Evolutionary conservation across 2,329 filamentous ascomycete species (phyloP).

Genomic region (Diaporthe vaccinii): DNA sequence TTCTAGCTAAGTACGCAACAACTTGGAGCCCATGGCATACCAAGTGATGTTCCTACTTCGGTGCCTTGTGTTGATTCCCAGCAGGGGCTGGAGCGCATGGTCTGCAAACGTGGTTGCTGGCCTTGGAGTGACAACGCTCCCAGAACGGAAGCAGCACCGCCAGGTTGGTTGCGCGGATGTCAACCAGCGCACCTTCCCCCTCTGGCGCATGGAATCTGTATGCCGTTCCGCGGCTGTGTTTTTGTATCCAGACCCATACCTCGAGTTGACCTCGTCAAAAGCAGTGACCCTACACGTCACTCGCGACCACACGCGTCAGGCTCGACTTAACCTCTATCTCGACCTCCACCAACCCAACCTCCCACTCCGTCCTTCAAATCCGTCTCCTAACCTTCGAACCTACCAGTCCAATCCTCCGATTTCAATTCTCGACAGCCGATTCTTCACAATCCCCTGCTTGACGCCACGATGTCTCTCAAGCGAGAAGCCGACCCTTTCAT

Average conservation of each 20-base stretch:
- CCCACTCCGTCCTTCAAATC: not conserved
- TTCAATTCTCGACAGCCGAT: not conserved
- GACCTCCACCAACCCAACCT: not conserved
- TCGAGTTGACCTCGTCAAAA: not conserved
- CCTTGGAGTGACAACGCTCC: not conserved
- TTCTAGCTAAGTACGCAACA: not conserved
- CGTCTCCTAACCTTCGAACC: not conserved
- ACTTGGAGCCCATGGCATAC: not conserved
- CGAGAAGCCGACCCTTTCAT: conserved; percentile 26
- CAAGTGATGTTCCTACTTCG: not conserved
- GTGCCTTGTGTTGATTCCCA: no score
- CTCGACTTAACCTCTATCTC: not conserved
- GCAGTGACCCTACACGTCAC: not conserved
- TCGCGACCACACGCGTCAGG: not conserved
- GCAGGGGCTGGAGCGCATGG: not conserved
- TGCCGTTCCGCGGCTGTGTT: not conserved
- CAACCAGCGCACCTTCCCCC: not conserved
- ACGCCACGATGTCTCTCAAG: conserved; percentile 19
- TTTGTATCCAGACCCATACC: not conserved
- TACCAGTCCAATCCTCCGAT: not conserved
- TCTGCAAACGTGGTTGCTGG: not conserved
- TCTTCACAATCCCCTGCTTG: not conserved
- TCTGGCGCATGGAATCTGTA: not conserved
- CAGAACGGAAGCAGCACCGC: not conserved
- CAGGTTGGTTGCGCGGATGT: not conserved